Evolutionary conservation across 1,284 basidiomycete genomes (phyloP), one percentile per base, ranked within the genome.

Genomic region (Papiliotrema terrestris): DNA sequence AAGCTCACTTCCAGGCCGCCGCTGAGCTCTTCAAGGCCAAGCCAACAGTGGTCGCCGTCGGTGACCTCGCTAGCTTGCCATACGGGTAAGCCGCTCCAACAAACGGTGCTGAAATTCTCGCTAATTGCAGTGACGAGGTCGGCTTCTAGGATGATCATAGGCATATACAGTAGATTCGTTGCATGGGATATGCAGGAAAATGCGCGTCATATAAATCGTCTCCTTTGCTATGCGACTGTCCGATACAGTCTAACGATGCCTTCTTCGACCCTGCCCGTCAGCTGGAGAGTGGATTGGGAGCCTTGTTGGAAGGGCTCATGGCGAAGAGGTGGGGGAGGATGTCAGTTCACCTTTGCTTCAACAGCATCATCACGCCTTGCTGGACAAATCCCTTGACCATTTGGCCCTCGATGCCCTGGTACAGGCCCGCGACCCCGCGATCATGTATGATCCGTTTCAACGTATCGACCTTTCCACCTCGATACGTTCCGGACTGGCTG

Each of bases 1-100:
- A 26, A 36, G 20, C 41, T 51, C 14, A 44, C 29, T 48, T 37
- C 38, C 52, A 72, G 65, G 74, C 74, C 45, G 72, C 72, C 43
- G 52, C 61, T 51, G 65, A 70, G 20, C 62, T 75, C 51, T 73
- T 75, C 69, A 68, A 72, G 73, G 78, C 80, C 65, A 89, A 91
- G 79, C 89, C 91, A 26, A 92, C 91, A 36, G 90, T 83, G 61
- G 89, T 96, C 46, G 87, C 86, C 26, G 81, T 95, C 52, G 93
- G 92, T 54, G 85, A 94, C 71, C 78, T 85, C 63, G 77, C 81
- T 68, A 72, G 83, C 41, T 82, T 96, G 50, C 92, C 92, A 44
- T 88, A 87, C 75, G 83, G 84, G 78, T 74, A 55, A 74, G 72
- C 72, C 8, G 5, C 17, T 8, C 20, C 9, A n/a, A 51, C 14